phyloP scores from a whole-genome alignment of 805 yeast genomes.

The Priceomyces medius region DNA sequence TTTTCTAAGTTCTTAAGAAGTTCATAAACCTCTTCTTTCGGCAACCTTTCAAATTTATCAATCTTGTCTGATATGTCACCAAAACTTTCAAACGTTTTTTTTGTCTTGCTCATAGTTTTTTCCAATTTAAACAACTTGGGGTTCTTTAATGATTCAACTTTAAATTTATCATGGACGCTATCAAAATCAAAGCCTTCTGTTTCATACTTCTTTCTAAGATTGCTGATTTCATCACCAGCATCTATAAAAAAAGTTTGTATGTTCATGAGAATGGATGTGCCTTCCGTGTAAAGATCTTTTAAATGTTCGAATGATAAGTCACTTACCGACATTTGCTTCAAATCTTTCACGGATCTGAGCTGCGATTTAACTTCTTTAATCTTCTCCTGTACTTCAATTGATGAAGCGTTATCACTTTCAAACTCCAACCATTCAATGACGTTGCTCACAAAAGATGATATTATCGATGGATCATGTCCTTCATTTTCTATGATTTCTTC shows the following conservation, averaged over 20 bases:
- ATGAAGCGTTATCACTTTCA: slow-evolving; percentile 54
- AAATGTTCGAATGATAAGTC: slow-evolving; percentile 51
- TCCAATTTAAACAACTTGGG: slow-evolving; percentile 3
- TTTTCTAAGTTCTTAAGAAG: slow-evolving; percentile 21
- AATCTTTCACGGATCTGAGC: slow-evolving; percentile 27
- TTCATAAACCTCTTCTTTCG: slow-evolving; percentile 26
- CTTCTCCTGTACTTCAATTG: slow-evolving; percentile 27
- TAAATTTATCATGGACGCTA: slow-evolving; percentile 48
- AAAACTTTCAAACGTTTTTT: slow-evolving; percentile 28
- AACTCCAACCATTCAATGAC: slow-evolving; percentile 77
- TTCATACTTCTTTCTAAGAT: slow-evolving; percentile 43
- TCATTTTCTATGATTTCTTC: slow-evolving; percentile 45
- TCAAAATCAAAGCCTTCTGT: slow-evolving; percentile 51
- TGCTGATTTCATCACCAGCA: slow-evolving; percentile 45
- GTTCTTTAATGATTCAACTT: slow-evolving; percentile 19
- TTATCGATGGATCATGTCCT: slow-evolving; percentile 9
- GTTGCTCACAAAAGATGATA: slow-evolving; percentile 38
- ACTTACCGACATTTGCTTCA: slow-evolving; percentile 41
- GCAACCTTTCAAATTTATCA: slow-evolving; percentile 18
- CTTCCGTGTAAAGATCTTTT: slow-evolving; percentile 40
- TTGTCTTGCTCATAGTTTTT: slow-evolving; percentile 15
- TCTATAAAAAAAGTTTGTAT: slow-evolving; percentile 45
- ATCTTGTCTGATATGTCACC: slow-evolving; percentile 14
- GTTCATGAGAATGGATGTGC: slow-evolving; percentile 38
- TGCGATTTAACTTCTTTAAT: slow-evolving; percentile 17